Evolutionary conservation across 2,329 filamentous ascomycete species (phyloP).

Genomic region (Fragosphaeria purpurea): DNA sequence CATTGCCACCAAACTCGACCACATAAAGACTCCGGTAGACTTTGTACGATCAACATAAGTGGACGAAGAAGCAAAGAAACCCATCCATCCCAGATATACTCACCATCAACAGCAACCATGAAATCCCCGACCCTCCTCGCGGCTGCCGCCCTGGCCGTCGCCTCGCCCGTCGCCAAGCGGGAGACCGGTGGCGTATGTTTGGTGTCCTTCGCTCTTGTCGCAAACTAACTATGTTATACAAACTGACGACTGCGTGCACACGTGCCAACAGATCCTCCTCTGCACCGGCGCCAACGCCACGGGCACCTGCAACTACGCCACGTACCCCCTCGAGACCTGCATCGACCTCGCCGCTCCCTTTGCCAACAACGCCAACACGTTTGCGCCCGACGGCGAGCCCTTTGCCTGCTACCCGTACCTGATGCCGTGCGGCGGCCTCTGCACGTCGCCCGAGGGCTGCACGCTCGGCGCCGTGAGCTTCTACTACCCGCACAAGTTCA

Average conservation of each 20-base stretch:
- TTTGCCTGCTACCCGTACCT: conserved; percentile 39
- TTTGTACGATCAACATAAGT: too few relatives aligned
- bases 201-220: too few relatives aligned
- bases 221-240: too few relatives aligned
- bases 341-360: conserved; percentile 33
- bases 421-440: conserved; percentile 31
- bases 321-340: conserved; percentile 35
- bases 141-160: conserved; percentile 6
- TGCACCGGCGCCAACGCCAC: conserved; percentile 42
- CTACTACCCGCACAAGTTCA: conserved; percentile 34
- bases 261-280: conserved; percentile 31
- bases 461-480: conserved; percentile 39
- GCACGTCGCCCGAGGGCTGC: conserved; percentile 42
- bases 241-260: too few relatives aligned
- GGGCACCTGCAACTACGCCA: conserved; percentile 33
- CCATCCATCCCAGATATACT: not conserved
- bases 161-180: conserved; percentile 27
- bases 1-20: too few relatives aligned
- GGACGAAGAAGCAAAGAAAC: too few relatives aligned
- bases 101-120: conserved; percentile 4
- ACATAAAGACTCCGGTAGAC: too few relatives aligned
- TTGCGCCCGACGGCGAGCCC: conserved; percentile 38
- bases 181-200: conserved; percentile 37
- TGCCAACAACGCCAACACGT: conserved; percentile 32
- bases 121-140: conserved; percentile 9